Evolutionary conservation across 106 monocot species (phyloP).

Genomic region (Iris macrosiphon): DNA sequence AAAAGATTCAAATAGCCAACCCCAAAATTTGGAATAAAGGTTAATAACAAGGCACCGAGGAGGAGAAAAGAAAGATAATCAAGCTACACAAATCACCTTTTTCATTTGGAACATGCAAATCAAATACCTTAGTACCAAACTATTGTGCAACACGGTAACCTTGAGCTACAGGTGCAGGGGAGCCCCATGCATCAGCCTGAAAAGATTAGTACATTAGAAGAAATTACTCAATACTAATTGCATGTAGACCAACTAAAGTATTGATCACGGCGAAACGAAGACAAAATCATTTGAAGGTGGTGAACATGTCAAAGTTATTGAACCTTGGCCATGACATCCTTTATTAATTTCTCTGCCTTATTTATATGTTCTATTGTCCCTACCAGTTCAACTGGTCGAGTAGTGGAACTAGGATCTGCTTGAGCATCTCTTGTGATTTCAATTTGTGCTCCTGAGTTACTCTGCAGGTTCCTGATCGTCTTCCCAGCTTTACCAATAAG

Average conservation of each 20-base stretch:
- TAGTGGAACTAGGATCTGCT: constrained; percentile 41
- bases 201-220: neutral
- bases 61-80: neutral
- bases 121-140: constrained; percentile 60
- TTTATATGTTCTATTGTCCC: constrained; percentile 60
- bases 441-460: constrained; percentile 83
- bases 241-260: neutral
- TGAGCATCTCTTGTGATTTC: constrained; percentile 85
- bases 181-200: constrained; percentile 88
- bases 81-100: constrained; percentile 34
- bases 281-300: neutral
- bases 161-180: constrained; percentile 75
- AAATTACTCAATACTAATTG: neutral
- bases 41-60: neutral
- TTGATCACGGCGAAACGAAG: neutral
- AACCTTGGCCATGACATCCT: constrained; percentile 91
- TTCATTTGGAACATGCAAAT: constrained; percentile 82
- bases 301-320: neutral
- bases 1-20: too few relatives aligned
- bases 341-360: constrained; percentile 85
- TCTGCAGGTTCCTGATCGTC: constrained; percentile 73
- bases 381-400: constrained; percentile 67
- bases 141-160: constrained; percentile 62
- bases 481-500: constrained; percentile 95
- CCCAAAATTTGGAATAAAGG: constrained; percentile 15